phyloP scores from a whole-genome alignment of 345 rosid species.

The Citrus inodora region DNA sequence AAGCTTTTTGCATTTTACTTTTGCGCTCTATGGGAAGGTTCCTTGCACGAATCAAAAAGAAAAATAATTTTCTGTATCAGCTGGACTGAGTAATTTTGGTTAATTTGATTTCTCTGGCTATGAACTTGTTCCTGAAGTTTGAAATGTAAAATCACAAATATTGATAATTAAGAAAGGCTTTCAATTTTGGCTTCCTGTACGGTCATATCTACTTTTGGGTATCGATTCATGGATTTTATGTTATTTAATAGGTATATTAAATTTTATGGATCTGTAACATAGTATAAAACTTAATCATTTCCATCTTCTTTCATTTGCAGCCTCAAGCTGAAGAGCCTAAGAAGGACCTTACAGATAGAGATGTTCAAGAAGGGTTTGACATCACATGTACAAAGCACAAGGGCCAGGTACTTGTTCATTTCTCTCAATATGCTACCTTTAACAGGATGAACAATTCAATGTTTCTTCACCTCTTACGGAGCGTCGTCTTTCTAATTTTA shows the following conservation, averaged over 20 bases:
- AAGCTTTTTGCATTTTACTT: background rate
- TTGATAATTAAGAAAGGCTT: background rate
- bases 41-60: too few species aligned
- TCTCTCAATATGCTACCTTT: background rate
- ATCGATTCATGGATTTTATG: background rate
- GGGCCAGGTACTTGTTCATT: conserved; percentile 69
- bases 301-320: conserved; percentile 36
- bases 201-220: background rate
- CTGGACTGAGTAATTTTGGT: too few species aligned
- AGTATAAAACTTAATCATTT: conserved; percentile 4
- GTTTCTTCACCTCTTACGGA: background rate
- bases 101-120: background rate
- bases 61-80: too few species aligned
- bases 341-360: conserved; percentile 83
- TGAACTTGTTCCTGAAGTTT: background rate
- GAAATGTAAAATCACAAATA: background rate
- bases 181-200: background rate
- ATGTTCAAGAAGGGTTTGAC: conserved; percentile 84
- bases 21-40: background rate
- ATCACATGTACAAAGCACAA: conserved; percentile 68
- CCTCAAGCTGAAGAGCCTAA: conserved; percentile 81
- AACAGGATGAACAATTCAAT: background rate
- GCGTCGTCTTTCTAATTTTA: background rate
- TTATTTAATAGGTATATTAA: background rate
- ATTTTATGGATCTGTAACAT: background rate